Evolutionary conservation across 768 basidiomycete genomes (phyloP), one percentile per base, ranked within the genome.

Genomic region (Cantharellus anzutake): DNA sequence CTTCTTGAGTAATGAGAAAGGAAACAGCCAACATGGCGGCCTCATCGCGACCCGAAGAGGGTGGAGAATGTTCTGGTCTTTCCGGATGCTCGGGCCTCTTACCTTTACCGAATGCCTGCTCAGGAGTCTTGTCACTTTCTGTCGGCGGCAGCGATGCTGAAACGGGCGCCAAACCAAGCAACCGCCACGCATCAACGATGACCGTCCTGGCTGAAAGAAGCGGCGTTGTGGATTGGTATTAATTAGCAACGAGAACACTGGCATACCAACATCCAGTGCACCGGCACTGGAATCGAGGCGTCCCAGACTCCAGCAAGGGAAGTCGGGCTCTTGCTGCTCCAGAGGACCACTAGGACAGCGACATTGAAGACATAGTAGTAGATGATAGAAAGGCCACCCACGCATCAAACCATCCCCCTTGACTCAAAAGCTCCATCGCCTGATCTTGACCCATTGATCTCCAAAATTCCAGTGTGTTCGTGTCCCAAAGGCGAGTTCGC

Each of bases 401-500:
- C 94, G 85, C 66, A 58, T 81, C 75, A 16, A 70, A 69, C 94
- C 93, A 98, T 0, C 78, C 79, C 0, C 83, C 82, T 66, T 85
- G 77, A 2, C 67, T 68, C 3, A 94, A 65, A 60, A 90, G 73
- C 56, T 90, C 89, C 56, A 80, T 78, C 0, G 84, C 89, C 66
- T 86, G 91, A 48, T 83, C 83, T 4, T 74, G 64, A 3, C 76
- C 76, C 78, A 87, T 87, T 0, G 90, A 86, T 56, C 94, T 73
- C 76, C 89, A 79, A 64, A 98, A 84, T 65, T 96, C 92, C 60
- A 78, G 77, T 0, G 82, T 84, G 62, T 80, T 79, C 14, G 83
- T 72, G 65, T 97, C 88, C 91, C 96, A 99, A 2, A 93, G 70
- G 48, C 96, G 75, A 1, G 86, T 87, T 59, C 82, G 79, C 2